A percentile compares a stretch with the other conserved stretches of the same genome.
Evolutionary conservation across 768 basidiomycete species (phyloP).

Genomic region (Trametes coccinea): DNA sequence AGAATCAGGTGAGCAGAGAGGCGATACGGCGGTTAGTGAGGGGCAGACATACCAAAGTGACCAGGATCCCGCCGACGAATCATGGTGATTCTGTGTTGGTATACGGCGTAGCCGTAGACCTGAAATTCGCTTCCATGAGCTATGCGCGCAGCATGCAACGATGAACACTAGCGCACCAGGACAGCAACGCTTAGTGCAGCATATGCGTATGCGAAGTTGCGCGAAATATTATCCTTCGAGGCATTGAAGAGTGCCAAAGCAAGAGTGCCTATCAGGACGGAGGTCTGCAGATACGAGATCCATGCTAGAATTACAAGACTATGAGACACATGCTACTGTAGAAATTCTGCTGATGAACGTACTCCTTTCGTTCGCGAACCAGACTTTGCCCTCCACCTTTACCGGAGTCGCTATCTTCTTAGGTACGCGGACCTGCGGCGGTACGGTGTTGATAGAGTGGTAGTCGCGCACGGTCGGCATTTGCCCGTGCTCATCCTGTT

Average conservation of each 20-base stretch:
- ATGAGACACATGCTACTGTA: background rate
- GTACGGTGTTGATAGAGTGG: conserved; percentile 65
- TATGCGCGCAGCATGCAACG: background rate
- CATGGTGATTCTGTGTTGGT: conserved; percentile 87
- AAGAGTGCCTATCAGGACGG: conserved; percentile 81
- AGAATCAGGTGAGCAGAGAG: background rate
- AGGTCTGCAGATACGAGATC: conserved; percentile 88
- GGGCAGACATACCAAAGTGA: conserved; percentile 66
- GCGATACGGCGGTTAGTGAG: background rate
- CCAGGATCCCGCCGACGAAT: conserved; percentile 88
- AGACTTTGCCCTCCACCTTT: conserved; percentile 92
- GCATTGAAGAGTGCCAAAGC: conserved; percentile 89
- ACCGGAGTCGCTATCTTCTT: conserved; percentile 82
- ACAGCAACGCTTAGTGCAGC: conserved; percentile 75
- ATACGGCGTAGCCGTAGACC: conserved; percentile 85
- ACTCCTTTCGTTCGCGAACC: conserved; percentile 98
- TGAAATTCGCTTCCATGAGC: conserved; percentile 30
- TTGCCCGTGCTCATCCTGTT: conserved; percentile 50
- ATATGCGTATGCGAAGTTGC: conserved; percentile 80
- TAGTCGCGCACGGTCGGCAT: conserved; percentile 71
- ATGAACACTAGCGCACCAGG: conserved; percentile 44
- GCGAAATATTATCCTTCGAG: conserved; percentile 64
- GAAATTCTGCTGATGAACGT: conserved; percentile 30
- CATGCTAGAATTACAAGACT: conserved; percentile 55
- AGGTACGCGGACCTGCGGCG: conserved; percentile 69